Conservation (phyloP, 441 rosid species). For the Erysimum pusillum region DNA sequence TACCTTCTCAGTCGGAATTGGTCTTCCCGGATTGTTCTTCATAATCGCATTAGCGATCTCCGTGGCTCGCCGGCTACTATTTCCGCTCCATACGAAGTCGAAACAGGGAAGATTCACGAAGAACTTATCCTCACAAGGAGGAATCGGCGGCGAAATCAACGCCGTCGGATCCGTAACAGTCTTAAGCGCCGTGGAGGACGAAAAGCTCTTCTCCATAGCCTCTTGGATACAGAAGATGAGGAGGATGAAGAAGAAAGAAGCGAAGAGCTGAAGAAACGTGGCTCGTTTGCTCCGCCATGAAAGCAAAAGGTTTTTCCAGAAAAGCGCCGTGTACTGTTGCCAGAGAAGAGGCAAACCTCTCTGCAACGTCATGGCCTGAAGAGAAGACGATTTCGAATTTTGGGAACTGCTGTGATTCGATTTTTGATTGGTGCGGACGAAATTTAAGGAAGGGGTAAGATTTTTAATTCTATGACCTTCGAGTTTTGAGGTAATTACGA, state of each 20-base stretch:
- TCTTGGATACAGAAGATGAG: conserved; percentile 75
- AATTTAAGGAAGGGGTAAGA: conserved; percentile 5
- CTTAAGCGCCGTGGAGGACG: conserved; percentile 50
- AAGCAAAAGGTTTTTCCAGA: conserved; percentile 76
- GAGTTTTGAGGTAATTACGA: background rate
- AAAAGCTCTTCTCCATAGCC: conserved; percentile 52
- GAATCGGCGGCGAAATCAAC: conserved; percentile 65
- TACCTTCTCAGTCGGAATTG: conserved; percentile 69
- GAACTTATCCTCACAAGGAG: conserved; percentile 84
- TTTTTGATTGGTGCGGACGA: background rate
- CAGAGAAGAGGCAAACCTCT: conserved; percentile 60
- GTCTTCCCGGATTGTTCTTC: conserved; percentile 81
- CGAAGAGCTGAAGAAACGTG: conserved; percentile 78
- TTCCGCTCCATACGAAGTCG: conserved; percentile 96
- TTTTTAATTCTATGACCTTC: background rate
- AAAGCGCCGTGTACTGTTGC: conserved; percentile 74
- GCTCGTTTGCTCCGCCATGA: conserved; percentile 92
- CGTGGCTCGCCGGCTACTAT: conserved; percentile 52
- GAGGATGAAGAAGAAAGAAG: conserved; percentile 87
- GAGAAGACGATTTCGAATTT: conserved; percentile 19
- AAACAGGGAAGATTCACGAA: conserved; percentile 66
- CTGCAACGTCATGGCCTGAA: conserved; percentile 56
- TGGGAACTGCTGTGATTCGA: conserved; percentile 26
- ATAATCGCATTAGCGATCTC: conserved; percentile 61
- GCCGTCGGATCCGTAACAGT: conserved; percentile 60